Base-by-base conservation (phyloP, 169 alveolate genomes). In the Plasmodium gonderi region DNA sequence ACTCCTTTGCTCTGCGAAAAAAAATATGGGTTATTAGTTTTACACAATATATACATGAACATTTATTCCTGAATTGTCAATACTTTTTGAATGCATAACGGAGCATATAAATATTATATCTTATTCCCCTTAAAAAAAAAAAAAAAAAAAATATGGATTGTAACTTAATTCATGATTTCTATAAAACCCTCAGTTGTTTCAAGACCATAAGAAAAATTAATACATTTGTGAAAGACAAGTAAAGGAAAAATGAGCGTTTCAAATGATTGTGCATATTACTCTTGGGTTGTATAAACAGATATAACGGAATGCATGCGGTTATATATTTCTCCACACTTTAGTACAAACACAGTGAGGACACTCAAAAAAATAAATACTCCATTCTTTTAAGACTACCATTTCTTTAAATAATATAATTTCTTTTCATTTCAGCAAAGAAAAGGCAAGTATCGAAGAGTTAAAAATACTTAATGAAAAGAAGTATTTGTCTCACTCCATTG, bases 181-280 rank as follows among this genome's bases (percentile, higher is more conserved):
- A 82, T 33, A 68, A 44, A 47, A n/a, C 92, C 17, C 64, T 69
- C 40, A 69, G 76, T 36, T 69, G 65, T 42, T 51, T 29, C 49
- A 72, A 72, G 82, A 82, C 78, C 44, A 82, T 82, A 47, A 79
- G 64, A n/a, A 82, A 82, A 69, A 45, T 82, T 31, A 82, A 82
- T 42, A 31, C 23, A 51, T 82, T 47, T 49, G 92, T 82, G 60
- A 29, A 75, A n/a, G 40, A 33, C 14, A 82, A 82, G 92, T 82
- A 82, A 82, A 68, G 40, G 33, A 36, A 74, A 74, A 44, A 74
- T 2, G 33, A 38, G 5, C 64, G 54, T 45, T 36, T 29, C 29
- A 74, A 74, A 38, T 74, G 51, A 45, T 36, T 26, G 72, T 36
- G n/a, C 36, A 17, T 12, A 60, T 6, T n/a, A n/a, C n/a, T n/a